Conservation (phyloP, 176 grass and related monocot species). For the Leersia perrieri region DNA sequence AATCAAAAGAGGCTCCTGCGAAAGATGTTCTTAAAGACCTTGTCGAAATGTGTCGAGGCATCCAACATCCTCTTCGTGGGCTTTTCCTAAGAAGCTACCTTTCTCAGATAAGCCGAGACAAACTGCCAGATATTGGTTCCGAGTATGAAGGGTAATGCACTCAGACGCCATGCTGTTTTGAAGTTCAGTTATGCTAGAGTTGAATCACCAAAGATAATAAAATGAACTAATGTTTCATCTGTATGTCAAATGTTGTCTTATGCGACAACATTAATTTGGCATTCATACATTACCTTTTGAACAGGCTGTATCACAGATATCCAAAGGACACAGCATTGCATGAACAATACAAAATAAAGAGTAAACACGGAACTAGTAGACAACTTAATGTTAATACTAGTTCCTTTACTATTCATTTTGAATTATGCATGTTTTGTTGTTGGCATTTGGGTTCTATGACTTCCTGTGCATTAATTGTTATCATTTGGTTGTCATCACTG, state of each 20-base stretch:
- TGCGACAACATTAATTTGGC: neutral
- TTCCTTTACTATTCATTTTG: neutral
- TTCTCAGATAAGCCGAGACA: constrained; percentile 92
- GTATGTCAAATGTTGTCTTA: constrained; percentile 7
- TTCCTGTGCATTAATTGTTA: constrained; percentile 20
- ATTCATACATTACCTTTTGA: neutral
- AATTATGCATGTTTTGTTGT: constrained; percentile 1
- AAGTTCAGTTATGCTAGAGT: neutral
- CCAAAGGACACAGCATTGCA: neutral
- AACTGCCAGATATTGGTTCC: constrained; percentile 88
- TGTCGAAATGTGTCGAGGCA: constrained; percentile 93
- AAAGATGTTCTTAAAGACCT: constrained; percentile 99
- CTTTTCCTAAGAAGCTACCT: constrained; percentile 99
- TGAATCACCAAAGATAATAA: constrained; percentile 1
- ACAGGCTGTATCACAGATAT: neutral
- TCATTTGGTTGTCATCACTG: constrained; percentile 6
- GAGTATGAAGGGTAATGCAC: constrained; percentile 85
- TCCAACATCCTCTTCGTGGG: constrained; percentile 90
- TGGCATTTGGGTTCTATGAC: neutral
- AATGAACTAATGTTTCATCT: neutral
- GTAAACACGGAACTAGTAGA: neutral
- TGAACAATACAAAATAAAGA: neutral
- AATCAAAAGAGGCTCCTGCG: constrained; percentile 92
- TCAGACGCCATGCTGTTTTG: neutral
- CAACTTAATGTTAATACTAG: neutral